phyloP scores from a whole-genome alignment of 208 protist genomes.

The Phytomonas sp. region DNA sequence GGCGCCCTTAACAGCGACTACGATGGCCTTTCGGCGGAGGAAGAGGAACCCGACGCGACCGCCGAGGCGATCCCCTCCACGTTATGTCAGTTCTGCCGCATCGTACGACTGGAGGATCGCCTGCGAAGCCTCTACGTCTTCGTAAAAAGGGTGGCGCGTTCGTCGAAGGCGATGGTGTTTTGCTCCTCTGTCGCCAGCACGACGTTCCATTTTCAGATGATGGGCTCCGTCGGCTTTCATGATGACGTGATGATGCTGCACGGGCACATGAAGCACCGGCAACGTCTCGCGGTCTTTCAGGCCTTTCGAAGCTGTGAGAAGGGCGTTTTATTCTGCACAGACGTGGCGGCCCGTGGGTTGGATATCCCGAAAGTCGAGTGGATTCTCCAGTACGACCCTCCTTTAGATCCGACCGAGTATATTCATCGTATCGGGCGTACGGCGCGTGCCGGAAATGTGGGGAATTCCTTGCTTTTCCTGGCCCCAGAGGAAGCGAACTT shows the following conservation, averaged over 20 bases:
- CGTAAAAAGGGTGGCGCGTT: slow-evolving; percentile 95
- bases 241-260: slow-evolving; percentile 94
- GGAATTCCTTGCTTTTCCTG: slow-evolving; percentile 91
- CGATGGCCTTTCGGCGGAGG: slow-evolving; percentile 9
- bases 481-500: slow-evolving; percentile 88
- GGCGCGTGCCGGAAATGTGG: slow-evolving; percentile 89
- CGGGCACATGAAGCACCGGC: slow-evolving; percentile 93
- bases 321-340: slow-evolving; percentile 94
- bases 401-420: slow-evolving; percentile 93
- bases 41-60: slow-evolving; percentile 18
- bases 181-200: slow-evolving; percentile 95
- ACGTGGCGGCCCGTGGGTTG: slow-evolving; percentile 90
- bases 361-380: slow-evolving; percentile 94
- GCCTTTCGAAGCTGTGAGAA: slow-evolving; percentile 77
- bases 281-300: slow-evolving; percentile 88
- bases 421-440: slow-evolving; percentile 95
- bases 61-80: slow-evolving; percentile 62
- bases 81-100: slow-evolving; percentile 74
- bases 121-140: slow-evolving; percentile 93
- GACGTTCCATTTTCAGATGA: slow-evolving; percentile 97
- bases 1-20: slow-evolving; percentile 5
- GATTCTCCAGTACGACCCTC: slow-evolving; percentile 98
- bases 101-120: slow-evolving; percentile 62
- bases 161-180: slow-evolving; percentile 96
- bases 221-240: slow-evolving; percentile 98